Evolutionary conservation across 495 filamentous ascomycete species (phyloP), one percentile per base, ranked within the genome.

Genomic region (Penicillium canariense): DNA sequence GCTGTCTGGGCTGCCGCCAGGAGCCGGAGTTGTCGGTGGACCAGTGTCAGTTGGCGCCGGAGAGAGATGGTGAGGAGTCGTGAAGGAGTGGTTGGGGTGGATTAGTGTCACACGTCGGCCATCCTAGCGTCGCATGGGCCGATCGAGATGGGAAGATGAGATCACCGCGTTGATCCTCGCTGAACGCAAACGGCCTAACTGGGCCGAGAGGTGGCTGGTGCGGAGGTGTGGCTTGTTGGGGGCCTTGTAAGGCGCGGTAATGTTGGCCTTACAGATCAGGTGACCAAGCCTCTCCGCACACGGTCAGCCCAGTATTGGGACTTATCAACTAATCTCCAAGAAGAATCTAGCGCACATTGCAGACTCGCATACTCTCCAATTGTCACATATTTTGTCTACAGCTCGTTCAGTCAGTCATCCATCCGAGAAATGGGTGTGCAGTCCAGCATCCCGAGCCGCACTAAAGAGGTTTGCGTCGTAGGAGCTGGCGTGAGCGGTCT

Each of bases 1-100:
- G 20, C 47, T 50, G 62, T 58, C 43, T 52, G 60, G 36, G 55
- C 55, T 55, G 59, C 56, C 62, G 65, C 64, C 58, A 61, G 60
- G 51, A 58, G 47, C 52, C 46, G 47, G 51, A 57, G 42, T 34
- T 46, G 15, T 36, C 5, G 14, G 25, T 28, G 31, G 25, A 14
- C 6, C 18, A 17, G 62, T 54, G 35, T 64, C 51, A 57, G 51
- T 55, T 62, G 39, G 55, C 59, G 59, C 55, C 49, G 26, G 43
- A 31, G 32, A 20, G 10, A 7, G 17, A 25, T 17, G 25, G 43
- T 26, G 27, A 46, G 38, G 38, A 48, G 17, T 48, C 46, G 28
- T 48, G 25, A 7, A 17, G n/a, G 17, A 35, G 28, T 35, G n/a
- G 27, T 4, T 40, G 20, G 18, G 5, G 36, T 48, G 18, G 23